Percentiles rank a stretch among this genome's conserved stretches.
Evolutionary conservation across 352 stramenopile genomes (phyloP).

Genomic region (Phytopythium cucurbitacearum): DNA sequence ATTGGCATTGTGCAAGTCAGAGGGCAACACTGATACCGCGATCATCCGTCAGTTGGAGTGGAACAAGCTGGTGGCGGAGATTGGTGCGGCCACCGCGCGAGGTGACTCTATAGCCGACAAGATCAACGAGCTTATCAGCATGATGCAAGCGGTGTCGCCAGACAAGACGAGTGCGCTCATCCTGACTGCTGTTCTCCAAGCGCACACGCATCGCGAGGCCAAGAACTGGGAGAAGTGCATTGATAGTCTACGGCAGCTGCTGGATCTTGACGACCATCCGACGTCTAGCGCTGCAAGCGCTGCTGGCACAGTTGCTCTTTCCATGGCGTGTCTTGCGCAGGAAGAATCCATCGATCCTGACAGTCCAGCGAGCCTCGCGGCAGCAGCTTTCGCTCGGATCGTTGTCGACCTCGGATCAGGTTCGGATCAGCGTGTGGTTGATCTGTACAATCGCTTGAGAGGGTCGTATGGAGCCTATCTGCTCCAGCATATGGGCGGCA

Average conservation of each 20-base stretch:
- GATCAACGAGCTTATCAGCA: not conserved
- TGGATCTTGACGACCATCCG: conserved; percentile 11
- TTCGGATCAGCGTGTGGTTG: conserved; percentile 24
- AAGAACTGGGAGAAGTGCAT: conserved; percentile 21
- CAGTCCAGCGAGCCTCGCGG: conserved; percentile 9
- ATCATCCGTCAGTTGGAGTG: conserved; percentile 20
- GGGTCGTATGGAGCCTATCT: conserved; percentile 4
- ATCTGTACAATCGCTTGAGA: conserved; percentile 32
- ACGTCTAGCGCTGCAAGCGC: conserved; percentile 14
- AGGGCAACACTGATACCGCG: not conserved
- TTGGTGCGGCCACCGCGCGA: conserved; percentile 12
- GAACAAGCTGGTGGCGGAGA: conserved; percentile 30
- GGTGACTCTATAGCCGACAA: not conserved
- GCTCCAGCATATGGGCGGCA: not conserved
- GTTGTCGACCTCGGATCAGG: too few species aligned
- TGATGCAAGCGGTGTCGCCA: not conserved
- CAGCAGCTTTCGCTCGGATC: not conserved
- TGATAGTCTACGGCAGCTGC: conserved; percentile 15
- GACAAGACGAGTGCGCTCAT: conserved; percentile 1
- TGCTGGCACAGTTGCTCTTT: conserved; percentile 27
- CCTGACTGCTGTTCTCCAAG: conserved; percentile 23
- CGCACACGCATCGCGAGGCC: conserved; percentile 15
- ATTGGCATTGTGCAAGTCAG: not conserved
- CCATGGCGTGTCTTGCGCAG: conserved; percentile 25
- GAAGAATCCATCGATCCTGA: conserved; percentile 2